These are phyloP conservation scores for Chaetoceros muelleri DNA, from an alignment of 108 stramenopile genomes.

Conservation along the genomic window DNA sequence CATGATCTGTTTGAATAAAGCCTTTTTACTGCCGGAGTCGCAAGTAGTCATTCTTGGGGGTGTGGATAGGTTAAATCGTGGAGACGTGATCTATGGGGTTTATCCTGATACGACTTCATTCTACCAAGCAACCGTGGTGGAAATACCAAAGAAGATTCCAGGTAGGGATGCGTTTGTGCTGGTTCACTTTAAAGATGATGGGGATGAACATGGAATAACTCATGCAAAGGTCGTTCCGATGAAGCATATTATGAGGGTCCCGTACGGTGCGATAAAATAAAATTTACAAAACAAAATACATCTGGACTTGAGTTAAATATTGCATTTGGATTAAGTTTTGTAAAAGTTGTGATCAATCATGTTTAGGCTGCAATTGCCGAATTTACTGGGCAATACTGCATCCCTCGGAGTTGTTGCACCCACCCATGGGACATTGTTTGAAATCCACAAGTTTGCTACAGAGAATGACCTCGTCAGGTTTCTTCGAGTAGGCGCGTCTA, in stretches of 20 bases:
- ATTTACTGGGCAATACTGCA: too few species aligned
- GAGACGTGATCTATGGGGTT: conserved; percentile 65
- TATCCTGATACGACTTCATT: conserved; percentile 85
- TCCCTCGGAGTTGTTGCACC: too few species aligned
- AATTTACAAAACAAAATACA: too few species aligned
- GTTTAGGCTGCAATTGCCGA: too few species aligned
- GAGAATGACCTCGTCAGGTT: too few species aligned
- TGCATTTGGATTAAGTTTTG: too few species aligned
- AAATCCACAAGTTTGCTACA: too few species aligned
- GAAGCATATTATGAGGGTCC: conserved; percentile 66
- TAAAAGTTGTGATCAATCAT: too few species aligned
- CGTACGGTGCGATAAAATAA: conserved; percentile 16
- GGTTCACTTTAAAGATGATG: conserved; percentile 74
- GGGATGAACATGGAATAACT: conserved; percentile 64
- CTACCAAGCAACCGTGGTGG: conserved; percentile 64
- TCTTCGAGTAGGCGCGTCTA: too few species aligned
- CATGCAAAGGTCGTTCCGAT: conserved; percentile 67
- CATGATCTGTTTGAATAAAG: conserved; percentile 10
- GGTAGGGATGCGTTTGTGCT: conserved; percentile 47
- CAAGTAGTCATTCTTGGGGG: conserved; percentile 47
- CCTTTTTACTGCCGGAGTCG: conserved; percentile 53
- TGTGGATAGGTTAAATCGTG: conserved; percentile 21
- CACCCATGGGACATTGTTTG: too few species aligned
- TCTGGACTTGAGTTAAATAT: too few species aligned
- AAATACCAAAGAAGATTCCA: conserved; percentile 26